These are phyloP conservation scores for Botryotinia calthae DNA, from an alignment of 2,329 filamentous ascomycete genomes.

Conservation along the genomic window DNA sequence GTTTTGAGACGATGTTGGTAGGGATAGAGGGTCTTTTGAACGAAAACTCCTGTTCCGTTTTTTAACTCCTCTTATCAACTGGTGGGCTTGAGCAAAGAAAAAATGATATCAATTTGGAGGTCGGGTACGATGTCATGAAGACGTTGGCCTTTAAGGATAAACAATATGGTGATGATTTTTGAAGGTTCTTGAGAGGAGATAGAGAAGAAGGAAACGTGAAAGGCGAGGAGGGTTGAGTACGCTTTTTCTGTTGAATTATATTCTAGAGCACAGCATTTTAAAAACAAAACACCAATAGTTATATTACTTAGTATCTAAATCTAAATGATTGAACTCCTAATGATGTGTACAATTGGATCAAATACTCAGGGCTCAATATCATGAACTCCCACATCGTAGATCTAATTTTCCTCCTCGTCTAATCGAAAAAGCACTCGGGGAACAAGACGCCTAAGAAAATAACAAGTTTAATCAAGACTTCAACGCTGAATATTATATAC, in stretches of 20 bases:
- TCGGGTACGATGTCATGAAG: not conserved
- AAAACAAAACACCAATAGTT: not conserved
- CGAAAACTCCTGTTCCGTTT: no score
- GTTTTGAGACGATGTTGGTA: not conserved
- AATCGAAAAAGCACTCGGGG: not conserved
- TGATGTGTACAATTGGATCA: not conserved
- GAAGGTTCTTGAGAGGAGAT: not conserved
- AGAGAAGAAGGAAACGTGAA: not conserved
- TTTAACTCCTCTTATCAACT: not conserved
- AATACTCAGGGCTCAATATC: not conserved
- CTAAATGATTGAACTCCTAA: not conserved
- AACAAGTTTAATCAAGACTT: not conserved
- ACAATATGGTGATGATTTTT: not conserved
- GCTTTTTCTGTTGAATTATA: not conserved
- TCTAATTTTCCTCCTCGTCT: not conserved
- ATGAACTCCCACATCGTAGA: not conserved
- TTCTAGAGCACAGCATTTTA: not conserved
- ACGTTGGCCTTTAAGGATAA: not conserved
- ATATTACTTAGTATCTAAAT: not conserved
- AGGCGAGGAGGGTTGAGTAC: not conserved
- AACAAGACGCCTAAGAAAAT: not conserved
- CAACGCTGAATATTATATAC: not conserved
- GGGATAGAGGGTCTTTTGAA: not conserved
- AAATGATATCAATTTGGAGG: not conserved
- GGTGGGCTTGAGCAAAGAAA: not conserved